A percentile compares a stretch with the other conserved stretches of the same genome.
Conservation (phyloP, 495 filamentous ascomycete genomes). For the Lasiosphaeriaceae sp. region DNA sequence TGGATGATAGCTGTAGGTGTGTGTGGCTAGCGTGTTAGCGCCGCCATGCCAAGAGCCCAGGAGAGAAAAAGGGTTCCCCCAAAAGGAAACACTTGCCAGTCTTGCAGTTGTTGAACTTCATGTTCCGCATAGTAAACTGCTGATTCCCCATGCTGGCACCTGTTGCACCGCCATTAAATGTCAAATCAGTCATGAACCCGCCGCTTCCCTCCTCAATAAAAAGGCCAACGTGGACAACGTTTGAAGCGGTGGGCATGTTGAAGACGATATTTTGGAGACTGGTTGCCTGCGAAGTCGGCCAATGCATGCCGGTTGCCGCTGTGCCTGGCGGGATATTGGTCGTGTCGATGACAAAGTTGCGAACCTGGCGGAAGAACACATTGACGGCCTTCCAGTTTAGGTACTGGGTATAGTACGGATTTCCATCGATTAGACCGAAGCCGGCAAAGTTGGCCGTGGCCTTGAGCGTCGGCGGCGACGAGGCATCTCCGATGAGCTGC, state of each 20-base stretch:
- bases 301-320: constrained; percentile 65
- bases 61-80: constrained; percentile 41
- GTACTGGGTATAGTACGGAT: constrained; percentile 56
- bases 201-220: constrained; percentile 70
- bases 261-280: constrained; percentile 77
- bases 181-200: constrained; percentile 61
- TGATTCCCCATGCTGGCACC: constrained; percentile 56
- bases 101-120: constrained; percentile 61
- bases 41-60: background rate
- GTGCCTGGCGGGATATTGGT: constrained; percentile 55
- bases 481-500: constrained; percentile 50
- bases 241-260: constrained; percentile 56
- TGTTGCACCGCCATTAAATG: constrained; percentile 68
- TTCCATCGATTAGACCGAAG: constrained; percentile 65
- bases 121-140: constrained; percentile 75
- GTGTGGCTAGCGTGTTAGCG: constrained; percentile 32
- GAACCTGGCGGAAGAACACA: constrained; percentile 73
- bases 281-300: constrained; percentile 73
- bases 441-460: constrained; percentile 61
- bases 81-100: constrained; percentile 28
- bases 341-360: constrained; percentile 73
- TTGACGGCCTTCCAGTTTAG: constrained; percentile 59
- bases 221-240: constrained; percentile 66
- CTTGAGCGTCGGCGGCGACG: constrained; percentile 48
- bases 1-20: constrained; percentile 53